Conservation (phyloP, 2,329 filamentous ascomycete species). For the Colletotrichum siamense region DNA sequence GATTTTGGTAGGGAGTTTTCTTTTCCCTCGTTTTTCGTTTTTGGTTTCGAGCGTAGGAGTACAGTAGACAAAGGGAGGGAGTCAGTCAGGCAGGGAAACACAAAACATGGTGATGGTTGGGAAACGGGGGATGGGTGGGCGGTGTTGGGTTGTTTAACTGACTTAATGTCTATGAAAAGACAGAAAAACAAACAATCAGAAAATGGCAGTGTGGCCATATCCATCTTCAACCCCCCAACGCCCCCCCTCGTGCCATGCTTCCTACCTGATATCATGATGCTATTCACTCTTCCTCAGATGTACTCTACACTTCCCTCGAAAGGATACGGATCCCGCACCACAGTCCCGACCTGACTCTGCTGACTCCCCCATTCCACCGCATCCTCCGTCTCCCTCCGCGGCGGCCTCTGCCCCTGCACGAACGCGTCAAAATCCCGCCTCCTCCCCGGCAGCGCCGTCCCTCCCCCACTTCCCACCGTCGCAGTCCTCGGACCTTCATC, state of each 20-base stretch:
- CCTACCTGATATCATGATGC: neutral
- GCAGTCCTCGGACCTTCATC: neutral
- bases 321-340: neutral
- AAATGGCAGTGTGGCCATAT: neutral
- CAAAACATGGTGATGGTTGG: neutral
- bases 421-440: neutral
- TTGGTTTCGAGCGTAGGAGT: neutral
- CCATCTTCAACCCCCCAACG: neutral
- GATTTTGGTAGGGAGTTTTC: neutral
- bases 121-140: neutral
- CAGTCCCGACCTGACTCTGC: neutral
- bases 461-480: neutral
- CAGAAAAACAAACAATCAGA: neutral
- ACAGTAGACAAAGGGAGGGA: neutral
- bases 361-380: neutral
- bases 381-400: neutral
- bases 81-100: neutral
- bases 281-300: neutral
- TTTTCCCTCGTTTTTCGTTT: neutral
- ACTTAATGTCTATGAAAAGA: neutral
- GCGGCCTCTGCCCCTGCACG: neutral
- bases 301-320: conserved; percentile 5
- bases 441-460: neutral
- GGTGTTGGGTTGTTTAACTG: neutral
- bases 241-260: neutral